Base-by-base conservation (phyloP, 208 protist genomes). In the Acanthamoeba royreba region DNA sequence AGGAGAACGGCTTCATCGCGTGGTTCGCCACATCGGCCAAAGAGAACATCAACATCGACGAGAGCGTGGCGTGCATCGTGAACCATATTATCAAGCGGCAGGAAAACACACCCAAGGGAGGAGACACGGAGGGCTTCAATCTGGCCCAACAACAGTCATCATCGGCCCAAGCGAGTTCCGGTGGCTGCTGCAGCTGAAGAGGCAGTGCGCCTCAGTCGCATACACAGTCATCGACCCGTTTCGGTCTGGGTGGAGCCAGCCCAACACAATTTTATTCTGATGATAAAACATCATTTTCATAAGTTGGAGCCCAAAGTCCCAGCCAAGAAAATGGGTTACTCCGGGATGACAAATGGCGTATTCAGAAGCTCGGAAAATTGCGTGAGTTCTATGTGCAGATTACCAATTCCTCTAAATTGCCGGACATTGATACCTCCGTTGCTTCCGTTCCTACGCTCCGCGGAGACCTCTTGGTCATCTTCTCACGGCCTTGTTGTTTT, bases 21-120 rank as follows among this genome's bases (percentile, higher is more conserved):
- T 92, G 86, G 86, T 95, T 93, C 49, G 92, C 96, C 74, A 97
- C 96, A 35, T 97, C 95, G 33, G 96, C 96, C 28, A 97, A 97
- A 81, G 95, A 97, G 33, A 97, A 97, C 92, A 93, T 94, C 49
- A 96, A 96, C 90, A 97, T 97, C 69, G 96, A 97, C 72, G 90
- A 97, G 74, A 95, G 94, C 58, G 69, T 91, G 66, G 28, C 53
- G 19, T 96, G 93, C 93, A 94, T 97, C 42, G 96, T 97, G 58
- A 52, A 92, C 40, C 40, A 63, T 40, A 40, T 92, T n/a, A 77
- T 92, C 40, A 61, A 63, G 43, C 33, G 55, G 43, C 43, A 61
- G 28, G 79, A 61, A 38, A n/a, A 88, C 33, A 46, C 22, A 0
- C 19, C 43, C 79, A 88, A 77, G 66, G 66, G 66, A n/a, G n/a